phyloP scores from a whole-genome alignment of 139 green algal genomes.

The Chlorella sp. region DNA sequence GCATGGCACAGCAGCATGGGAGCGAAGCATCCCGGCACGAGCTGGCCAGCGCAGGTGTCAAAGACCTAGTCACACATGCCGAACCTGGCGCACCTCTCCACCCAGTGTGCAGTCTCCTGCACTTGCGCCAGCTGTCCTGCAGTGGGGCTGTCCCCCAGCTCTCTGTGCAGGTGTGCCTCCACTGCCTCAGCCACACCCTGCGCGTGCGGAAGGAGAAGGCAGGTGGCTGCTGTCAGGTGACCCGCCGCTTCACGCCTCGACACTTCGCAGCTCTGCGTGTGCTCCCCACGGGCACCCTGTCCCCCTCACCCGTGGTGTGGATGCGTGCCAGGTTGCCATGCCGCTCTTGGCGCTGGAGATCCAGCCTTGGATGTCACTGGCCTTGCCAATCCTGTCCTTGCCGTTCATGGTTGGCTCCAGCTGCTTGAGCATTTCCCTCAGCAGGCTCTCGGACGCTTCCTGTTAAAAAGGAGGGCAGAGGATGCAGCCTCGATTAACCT shows the following conservation, averaged over 20 bases:
- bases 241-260: too few species aligned
- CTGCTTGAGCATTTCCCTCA: slow-evolving; percentile 13
- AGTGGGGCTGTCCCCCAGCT: neutral
- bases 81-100: neutral
- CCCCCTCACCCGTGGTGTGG: neutral
- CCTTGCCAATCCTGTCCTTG: neutral
- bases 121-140: neutral
- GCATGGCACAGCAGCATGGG: too few species aligned
- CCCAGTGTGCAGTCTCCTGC: neutral
- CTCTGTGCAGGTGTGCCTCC: neutral
- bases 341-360: slow-evolving; percentile 43
- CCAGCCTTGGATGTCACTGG: neutral
- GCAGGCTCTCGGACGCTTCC: too few species aligned
- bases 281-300: too few species aligned
- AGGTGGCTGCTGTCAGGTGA: neutral
- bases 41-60: too few species aligned
- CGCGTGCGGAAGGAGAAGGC: neutral
- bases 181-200: neutral
- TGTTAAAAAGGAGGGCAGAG: too few species aligned
- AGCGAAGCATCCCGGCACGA: neutral
- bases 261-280: neutral
- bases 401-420: neutral
- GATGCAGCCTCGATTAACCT: too few species aligned
- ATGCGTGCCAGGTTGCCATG: slow-evolving; percentile 30
- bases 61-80: too few species aligned